phyloP scores from a whole-genome alignment of 495 filamentous ascomycete species.

The Baudoinia panamericana region DNA sequence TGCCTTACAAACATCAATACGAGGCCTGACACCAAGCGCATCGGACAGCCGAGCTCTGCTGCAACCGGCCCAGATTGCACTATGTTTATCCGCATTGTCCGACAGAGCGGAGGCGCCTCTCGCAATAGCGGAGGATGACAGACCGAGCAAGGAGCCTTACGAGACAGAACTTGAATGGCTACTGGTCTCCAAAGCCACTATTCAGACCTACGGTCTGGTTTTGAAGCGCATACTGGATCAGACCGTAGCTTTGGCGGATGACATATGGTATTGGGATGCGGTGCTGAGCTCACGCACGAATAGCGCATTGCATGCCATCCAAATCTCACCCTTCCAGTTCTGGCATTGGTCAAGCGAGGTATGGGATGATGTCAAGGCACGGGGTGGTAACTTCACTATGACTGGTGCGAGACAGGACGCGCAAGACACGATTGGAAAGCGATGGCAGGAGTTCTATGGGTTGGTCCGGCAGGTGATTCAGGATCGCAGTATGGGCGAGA shows the following conservation, averaged over 20 bases:
- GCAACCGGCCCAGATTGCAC: constrained; percentile 2
- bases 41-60: constrained; percentile 8
- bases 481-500: constrained; percentile 46
- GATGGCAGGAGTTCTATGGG: constrained; percentile 67
- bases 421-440: constrained; percentile 23
- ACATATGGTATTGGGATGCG: constrained; percentile 88
- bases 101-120: constrained; percentile 13
- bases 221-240: constrained; percentile 62
- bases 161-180: constrained; percentile 77
- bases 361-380: constrained; percentile 40
- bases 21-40: constrained; percentile 20
- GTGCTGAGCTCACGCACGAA: constrained; percentile 57
- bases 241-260: constrained; percentile 65
- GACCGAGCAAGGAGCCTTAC: constrained; percentile 29
- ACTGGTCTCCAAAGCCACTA: constrained; percentile 69
- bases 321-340: constrained; percentile 62
- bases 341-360: constrained; percentile 53
- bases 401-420: constrained; percentile 10
- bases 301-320: constrained; percentile 63
- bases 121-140: constrained; percentile 10
- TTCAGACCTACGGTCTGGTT: constrained; percentile 68
- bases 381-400: constrained; percentile 32
- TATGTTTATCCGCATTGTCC: constrained; percentile 9
- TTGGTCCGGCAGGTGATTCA: constrained; percentile 59
- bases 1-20: constrained; percentile 10